phyloP scores from a whole-genome alignment of 2,329 filamentous ascomycete species.

The Arthrobotrys iridis region DNA sequence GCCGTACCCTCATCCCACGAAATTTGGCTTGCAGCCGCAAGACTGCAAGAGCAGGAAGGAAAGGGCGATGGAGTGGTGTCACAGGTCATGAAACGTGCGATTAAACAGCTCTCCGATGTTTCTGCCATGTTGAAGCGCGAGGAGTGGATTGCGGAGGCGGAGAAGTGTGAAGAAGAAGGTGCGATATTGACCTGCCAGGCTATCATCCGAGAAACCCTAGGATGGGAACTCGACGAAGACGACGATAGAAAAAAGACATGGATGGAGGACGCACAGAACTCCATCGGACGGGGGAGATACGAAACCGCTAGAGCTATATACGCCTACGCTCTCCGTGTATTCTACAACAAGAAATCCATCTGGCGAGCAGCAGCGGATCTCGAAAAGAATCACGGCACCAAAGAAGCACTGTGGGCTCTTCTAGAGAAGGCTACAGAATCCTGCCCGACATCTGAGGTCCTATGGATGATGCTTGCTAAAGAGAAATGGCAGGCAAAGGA shows the following conservation, averaged over 20 bases:
- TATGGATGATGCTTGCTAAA: slow-evolving; percentile 96
- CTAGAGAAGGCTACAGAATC: slow-evolving; percentile 94
- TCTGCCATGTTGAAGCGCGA: slow-evolving; percentile 97
- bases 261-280: slow-evolving; percentile 89
- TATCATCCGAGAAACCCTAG: slow-evolving; percentile 91
- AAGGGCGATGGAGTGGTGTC: slow-evolving; percentile 73
- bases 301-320: slow-evolving; percentile 94
- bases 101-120: slow-evolving; percentile 86
- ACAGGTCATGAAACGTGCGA: slow-evolving; percentile 93
- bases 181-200: slow-evolving; percentile 85
- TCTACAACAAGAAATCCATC: slow-evolving; percentile 84
- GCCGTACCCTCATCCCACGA: slow-evolving; percentile 92
- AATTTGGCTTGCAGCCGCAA: slow-evolving; percentile 94
- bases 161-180: slow-evolving; percentile 92
- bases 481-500: slow-evolving; percentile 93
- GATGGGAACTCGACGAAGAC: slow-evolving; percentile 92
- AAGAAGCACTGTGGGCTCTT: slow-evolving; percentile 82
- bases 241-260: slow-evolving; percentile 96
- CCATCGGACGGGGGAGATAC: slow-evolving; percentile 82
- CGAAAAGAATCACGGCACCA: slow-evolving; percentile 86
- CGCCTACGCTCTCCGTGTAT: slow-evolving; percentile 86
- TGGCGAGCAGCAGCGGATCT: slow-evolving; percentile 93
- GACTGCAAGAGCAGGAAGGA: slow-evolving; percentile 89
- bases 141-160: slow-evolving; percentile 94
- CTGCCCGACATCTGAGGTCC: slow-evolving; percentile 86